phyloP scores from a whole-genome alignment of 139 green algal species.

The Volvox reticuliferus region DNA sequence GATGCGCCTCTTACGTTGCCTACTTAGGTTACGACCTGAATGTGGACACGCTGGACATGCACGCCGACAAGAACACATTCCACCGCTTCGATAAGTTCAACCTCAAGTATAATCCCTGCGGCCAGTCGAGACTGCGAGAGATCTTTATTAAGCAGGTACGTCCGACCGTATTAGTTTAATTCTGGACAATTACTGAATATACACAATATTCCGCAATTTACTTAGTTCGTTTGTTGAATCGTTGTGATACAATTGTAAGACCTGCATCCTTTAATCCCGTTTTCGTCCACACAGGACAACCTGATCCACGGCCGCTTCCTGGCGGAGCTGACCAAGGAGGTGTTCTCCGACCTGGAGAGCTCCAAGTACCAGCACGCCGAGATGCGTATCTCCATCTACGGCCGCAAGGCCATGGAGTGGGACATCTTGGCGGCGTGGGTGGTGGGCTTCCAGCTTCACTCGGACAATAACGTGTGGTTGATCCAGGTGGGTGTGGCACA shows the following conservation, averaged over 20 bases:
- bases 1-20: no score
- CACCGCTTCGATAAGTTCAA: constrained; percentile 96
- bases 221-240: no score
- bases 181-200: no score
- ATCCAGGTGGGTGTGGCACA: constrained; percentile 81
- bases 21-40: constrained; percentile 92
- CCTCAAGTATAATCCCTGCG: constrained; percentile 99
- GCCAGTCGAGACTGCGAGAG: constrained; percentile 95
- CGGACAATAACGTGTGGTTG: constrained; percentile 97
- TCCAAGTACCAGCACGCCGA: constrained; percentile 96
- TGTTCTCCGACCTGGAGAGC: constrained; percentile 86
- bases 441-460: constrained; percentile 93
- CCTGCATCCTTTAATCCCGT: no score
- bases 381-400: constrained; percentile 74
- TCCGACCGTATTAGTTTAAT: no score
- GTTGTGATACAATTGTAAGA: no score
- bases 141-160: constrained; percentile 99
- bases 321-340: constrained; percentile 97
- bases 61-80: constrained; percentile 99
- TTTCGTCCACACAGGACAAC: constrained; percentile 76
- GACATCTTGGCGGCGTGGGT: constrained; percentile 98
- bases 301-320: constrained; percentile 95
- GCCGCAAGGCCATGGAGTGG: constrained; percentile 92
- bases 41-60: constrained; percentile 99
- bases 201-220: no score